Evolutionary conservation across 1,284 basidiomycete species (phyloP).

Genomic region (Puccinia sorghi): DNA sequence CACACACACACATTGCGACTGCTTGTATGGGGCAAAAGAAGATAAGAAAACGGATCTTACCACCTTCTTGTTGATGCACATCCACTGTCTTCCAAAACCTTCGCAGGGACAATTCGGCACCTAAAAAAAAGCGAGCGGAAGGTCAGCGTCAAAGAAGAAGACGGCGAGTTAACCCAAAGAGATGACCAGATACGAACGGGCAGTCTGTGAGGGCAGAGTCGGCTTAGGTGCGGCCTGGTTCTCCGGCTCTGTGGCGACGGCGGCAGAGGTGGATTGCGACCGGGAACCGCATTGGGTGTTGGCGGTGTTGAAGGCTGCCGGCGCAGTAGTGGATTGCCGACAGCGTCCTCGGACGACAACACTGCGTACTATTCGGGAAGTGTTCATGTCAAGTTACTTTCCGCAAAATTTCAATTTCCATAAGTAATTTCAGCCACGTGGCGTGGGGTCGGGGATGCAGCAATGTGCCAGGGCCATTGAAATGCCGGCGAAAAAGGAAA

Average conservation of each 20-base stretch:
- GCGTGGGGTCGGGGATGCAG: no score
- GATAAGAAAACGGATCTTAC: constrained; percentile 57
- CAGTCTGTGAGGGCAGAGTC: not conserved
- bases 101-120: constrained; percentile 77
- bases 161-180: no score
- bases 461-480: no score
- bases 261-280: not conserved
- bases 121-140: constrained; percentile 60
- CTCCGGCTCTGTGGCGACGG: not conserved
- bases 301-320: not conserved
- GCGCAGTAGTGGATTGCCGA: not conserved
- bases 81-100: constrained; percentile 85
- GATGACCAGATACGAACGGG: not conserved
- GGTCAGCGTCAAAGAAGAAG: not conserved
- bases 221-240: not conserved
- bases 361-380: not conserved
- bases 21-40: no score
- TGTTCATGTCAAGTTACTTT: not conserved
- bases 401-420: no score
- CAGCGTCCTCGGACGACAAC: not conserved
- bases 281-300: not conserved
- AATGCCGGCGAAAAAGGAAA: not conserved
- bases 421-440: no score
- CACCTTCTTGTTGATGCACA: constrained; percentile 57
- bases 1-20: no score